These are phyloP conservation scores for Aspergillus kassunensis DNA, from an alignment of 495 filamentous ascomycete genomes.

Conservation along the genomic window DNA sequence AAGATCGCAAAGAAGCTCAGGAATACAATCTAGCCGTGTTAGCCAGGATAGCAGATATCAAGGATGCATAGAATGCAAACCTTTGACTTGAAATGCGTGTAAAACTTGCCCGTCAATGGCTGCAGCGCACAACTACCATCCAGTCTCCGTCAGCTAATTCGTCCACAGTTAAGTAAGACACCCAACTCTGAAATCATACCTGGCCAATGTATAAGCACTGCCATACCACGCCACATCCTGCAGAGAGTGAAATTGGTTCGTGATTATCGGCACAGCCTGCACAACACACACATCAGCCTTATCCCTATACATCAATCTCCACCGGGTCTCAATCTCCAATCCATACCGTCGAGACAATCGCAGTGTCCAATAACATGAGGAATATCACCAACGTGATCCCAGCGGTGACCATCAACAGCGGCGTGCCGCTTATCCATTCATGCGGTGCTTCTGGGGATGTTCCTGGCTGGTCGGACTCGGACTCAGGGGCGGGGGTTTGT, in stretches of 20 bases:
- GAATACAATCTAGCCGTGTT: background rate
- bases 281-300: no score
- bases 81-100: background rate
- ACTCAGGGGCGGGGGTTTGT: no score
- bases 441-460: background rate
- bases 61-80: background rate
- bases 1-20: background rate
- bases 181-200: background rate
- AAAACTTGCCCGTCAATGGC: background rate
- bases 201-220: background rate
- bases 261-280: slow-evolving; percentile 14
- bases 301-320: no score
- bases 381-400: slow-evolving; percentile 32
- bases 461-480: no score
- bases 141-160: no score
- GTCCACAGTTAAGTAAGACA: background rate
- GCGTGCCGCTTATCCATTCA: no score
- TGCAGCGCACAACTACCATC: background rate
- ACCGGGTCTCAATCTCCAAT: no score
- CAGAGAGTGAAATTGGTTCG: background rate
- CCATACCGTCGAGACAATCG: background rate
- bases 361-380: slow-evolving; percentile 41
- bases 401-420: slow-evolving; percentile 12
- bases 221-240: slow-evolving; percentile 1
- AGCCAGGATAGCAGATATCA: background rate